Percentiles rank a stretch among this genome's conserved stretches.
phyloP scores from a whole-genome alignment of 805 yeast genomes.

The Kodamaea sagamina region DNA sequence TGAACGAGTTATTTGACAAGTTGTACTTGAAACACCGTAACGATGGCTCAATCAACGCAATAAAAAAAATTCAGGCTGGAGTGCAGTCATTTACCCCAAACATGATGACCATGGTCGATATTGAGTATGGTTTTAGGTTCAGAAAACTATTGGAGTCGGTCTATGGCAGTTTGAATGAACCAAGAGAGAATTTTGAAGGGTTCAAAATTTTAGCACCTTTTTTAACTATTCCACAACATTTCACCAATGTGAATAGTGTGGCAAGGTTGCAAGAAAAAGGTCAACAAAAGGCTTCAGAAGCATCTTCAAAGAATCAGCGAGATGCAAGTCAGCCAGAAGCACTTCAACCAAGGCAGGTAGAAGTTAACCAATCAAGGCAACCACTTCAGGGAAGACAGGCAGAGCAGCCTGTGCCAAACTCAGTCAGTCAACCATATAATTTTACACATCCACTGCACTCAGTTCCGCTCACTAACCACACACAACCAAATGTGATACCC shows the following conservation, averaged over 20 bases:
- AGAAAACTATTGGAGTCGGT: slow-evolving; percentile 19
- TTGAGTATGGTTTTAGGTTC: slow-evolving; percentile 15
- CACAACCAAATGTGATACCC: no score
- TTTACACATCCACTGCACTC: no score
- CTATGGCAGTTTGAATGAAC: slow-evolving; percentile 20
- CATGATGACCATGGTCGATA: slow-evolving; percentile 6
- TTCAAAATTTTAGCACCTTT: slow-evolving; percentile 5
- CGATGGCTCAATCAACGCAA: slow-evolving; percentile 3
- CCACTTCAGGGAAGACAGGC: no score
- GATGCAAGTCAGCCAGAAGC: no score
- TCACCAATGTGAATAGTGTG: not conserved
- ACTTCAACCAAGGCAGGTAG: no score
- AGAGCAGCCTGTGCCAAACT: no score
- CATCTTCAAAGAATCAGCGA: no score
- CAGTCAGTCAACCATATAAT: no score
- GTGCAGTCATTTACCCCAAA: slow-evolving; percentile 5
- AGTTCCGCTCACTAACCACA: no score
- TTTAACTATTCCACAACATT: not conserved
- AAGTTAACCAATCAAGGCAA: not conserved
- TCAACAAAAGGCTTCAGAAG: no score
- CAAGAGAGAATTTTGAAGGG: slow-evolving; percentile 16
- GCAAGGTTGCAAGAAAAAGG: no score
- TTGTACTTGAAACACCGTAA: not conserved
- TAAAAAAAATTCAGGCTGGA: slow-evolving; percentile 7
- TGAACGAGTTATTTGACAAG: slow-evolving; percentile 18